Conservation (phyloP, 1,284 basidiomycete species). For the Dichomitus squalens region DNA sequence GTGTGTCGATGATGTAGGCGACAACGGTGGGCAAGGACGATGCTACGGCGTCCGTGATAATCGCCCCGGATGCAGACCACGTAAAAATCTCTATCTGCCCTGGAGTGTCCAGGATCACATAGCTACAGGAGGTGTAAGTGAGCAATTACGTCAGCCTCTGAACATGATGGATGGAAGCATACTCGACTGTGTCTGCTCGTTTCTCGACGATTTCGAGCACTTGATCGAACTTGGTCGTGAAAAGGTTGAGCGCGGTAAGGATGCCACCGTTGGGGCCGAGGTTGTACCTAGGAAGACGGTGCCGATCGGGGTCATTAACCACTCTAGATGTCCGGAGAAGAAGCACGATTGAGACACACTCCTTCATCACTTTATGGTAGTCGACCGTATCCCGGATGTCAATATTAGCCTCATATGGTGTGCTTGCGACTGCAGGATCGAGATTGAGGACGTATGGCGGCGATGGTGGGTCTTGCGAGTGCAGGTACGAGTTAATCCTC, state of each 20-base stretch:
- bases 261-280: slow-evolving; percentile 98
- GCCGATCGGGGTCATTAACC: slow-evolving; percentile 10
- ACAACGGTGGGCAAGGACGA: slow-evolving; percentile 92
- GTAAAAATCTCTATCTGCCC: slow-evolving; percentile 99
- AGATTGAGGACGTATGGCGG: slow-evolving; percentile 97
- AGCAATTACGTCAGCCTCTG: neutral
- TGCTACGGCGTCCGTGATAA: slow-evolving; percentile 98
- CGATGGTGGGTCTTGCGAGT: slow-evolving; percentile 56
- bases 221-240: slow-evolving; percentile 99
- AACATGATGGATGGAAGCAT: slow-evolving; percentile 31
- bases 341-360: slow-evolving; percentile 61
- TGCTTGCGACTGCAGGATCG: slow-evolving; percentile 91
- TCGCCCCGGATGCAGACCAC: slow-evolving; percentile 98
- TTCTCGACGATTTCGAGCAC: slow-evolving; percentile 94
- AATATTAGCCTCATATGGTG: slow-evolving; percentile 95
- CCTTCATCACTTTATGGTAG: slow-evolving; percentile 99
- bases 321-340: neutral
- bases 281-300: slow-evolving; percentile 74
- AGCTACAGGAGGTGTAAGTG: slow-evolving; percentile 46
- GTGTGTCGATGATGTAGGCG: slow-evolving; percentile 98
- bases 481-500: slow-evolving; percentile 87
- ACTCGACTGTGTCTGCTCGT: slow-evolving; percentile 87
- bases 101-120: slow-evolving; percentile 95
- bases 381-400: slow-evolving; percentile 98
- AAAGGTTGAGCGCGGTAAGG: slow-evolving; percentile 94